Conservation (phyloP, 1,284 basidiomycete genomes). For the Omphalotus olearius region DNA sequence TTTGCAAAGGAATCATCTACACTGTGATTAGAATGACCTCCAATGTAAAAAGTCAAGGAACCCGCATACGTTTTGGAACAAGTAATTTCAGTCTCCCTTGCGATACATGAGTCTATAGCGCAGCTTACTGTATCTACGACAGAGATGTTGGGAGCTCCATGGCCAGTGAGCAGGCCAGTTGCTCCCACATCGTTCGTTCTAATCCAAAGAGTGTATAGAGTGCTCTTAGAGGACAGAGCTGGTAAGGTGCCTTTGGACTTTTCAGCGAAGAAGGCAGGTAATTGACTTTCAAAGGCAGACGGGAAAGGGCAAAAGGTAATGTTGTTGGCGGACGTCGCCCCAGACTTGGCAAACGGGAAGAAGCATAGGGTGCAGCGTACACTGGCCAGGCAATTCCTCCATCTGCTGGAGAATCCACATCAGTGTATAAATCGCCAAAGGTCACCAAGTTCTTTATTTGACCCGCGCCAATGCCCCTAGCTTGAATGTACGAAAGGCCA, state of each 20-base stretch:
- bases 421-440: conserved; percentile 43
- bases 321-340: conserved; percentile 42
- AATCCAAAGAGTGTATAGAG: conserved; percentile 42
- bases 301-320: conserved; percentile 40
- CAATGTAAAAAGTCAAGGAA: background rate
- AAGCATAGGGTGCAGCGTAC: conserved; percentile 36
- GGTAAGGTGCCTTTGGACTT: conserved; percentile 23
- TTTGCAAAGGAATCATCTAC: conserved; percentile 47
- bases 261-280: conserved; percentile 33
- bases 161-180: conserved; percentile 34
- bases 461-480: conserved; percentile 10
- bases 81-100: conserved; percentile 39
- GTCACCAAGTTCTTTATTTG: conserved; percentile 35
- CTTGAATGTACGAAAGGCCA: background rate
- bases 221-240: conserved; percentile 26
- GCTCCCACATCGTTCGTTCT: conserved; percentile 43
- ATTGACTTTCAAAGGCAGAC: conserved; percentile 36
- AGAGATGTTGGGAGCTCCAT: conserved; percentile 24
- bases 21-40: background rate
- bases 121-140: conserved; percentile 37
- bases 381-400: conserved; percentile 31
- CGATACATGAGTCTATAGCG: conserved; percentile 37
- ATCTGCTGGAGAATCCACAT: conserved; percentile 17
- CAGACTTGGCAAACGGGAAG: conserved; percentile 39
- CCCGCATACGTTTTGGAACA: conserved; percentile 40